These are phyloP conservation scores for Pezicula neosporulosa DNA, from an alignment of 2,329 filamentous ascomycete species.

Conservation along the genomic window DNA sequence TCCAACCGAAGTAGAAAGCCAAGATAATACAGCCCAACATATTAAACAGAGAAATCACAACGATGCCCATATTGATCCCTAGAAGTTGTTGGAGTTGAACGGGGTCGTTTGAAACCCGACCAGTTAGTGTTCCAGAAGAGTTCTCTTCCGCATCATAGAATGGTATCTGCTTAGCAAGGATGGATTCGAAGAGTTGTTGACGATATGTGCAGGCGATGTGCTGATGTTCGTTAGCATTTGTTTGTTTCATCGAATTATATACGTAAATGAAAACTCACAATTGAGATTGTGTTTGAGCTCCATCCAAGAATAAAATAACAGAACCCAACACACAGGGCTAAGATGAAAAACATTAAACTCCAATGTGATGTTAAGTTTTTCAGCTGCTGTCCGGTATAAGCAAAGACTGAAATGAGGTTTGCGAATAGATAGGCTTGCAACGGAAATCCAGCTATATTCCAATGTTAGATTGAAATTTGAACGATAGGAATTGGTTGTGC, in stretches of 20 bases:
- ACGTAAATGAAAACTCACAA: constrained; percentile 24
- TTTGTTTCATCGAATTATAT: constrained; percentile 27
- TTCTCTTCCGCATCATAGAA: constrained; percentile 43
- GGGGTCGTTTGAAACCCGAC: constrained; percentile 43
- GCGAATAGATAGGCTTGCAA: constrained; percentile 32
- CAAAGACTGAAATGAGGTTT: constrained; percentile 27
- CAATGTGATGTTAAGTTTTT: constrained; percentile 36
- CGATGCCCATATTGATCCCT: constrained; percentile 47
- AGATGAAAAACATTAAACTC: constrained; percentile 46
- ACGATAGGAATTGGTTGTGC: constrained; percentile 9
- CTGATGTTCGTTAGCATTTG: constrained; percentile 14
- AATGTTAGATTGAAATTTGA: neutral
- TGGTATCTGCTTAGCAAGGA: constrained; percentile 37
- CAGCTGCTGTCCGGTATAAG: constrained; percentile 13
- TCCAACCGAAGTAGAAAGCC: constrained; percentile 73
- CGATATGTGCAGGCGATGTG: constrained; percentile 33
- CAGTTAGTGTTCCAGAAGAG: constrained; percentile 42
- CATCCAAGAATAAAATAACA: constrained; percentile 28
- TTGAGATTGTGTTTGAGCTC: constrained; percentile 35
- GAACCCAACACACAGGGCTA: constrained; percentile 36
- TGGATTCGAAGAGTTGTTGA: constrained; percentile 40
- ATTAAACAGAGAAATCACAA: constrained; percentile 60
- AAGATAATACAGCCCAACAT: constrained; percentile 63
- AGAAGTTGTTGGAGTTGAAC: constrained; percentile 47
- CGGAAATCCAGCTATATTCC: constrained; percentile 26